Evolutionary conservation across 177 flowering plant genomes (phyloP).

Genomic region (Telopea speciosissima): DNA sequence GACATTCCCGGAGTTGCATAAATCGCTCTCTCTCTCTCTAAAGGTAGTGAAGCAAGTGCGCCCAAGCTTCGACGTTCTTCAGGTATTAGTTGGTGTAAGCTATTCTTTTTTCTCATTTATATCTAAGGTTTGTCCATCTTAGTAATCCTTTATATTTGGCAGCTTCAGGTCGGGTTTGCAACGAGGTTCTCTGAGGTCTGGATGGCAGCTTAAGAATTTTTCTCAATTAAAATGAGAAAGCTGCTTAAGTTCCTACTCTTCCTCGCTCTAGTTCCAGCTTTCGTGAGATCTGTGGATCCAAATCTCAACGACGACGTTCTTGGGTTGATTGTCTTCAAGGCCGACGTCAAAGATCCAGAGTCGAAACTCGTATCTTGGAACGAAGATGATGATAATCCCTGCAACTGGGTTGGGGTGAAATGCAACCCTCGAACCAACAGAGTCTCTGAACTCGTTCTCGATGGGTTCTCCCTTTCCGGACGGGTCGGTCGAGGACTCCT

Average conservation of each 20-base stretch:
- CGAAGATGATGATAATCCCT: constrained; percentile 59
- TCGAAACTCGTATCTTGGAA: constrained; percentile 55
- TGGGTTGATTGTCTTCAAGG: constrained; percentile 71
- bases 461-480: constrained; percentile 62
- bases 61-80: no score
- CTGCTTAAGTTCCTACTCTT: constrained; percentile 11
- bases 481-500: constrained; percentile 56
- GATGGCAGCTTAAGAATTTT: constrained; percentile 2
- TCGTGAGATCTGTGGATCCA: constrained; percentile 38
- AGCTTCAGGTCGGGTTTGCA: neutral
- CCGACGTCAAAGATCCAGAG: constrained; percentile 55
- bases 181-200: constrained; percentile 4
- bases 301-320: constrained; percentile 64
- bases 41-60: neutral
- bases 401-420: constrained; percentile 58
- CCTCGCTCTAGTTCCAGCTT: constrained; percentile 17
- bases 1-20: no score
- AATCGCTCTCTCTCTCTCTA: neutral
- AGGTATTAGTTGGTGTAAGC: neutral
- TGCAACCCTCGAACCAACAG: constrained; percentile 61
- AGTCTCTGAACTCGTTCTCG: constrained; percentile 58
- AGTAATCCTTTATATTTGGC: neutral
- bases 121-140: neutral
- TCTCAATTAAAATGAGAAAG: constrained; percentile 14
- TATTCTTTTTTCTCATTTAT: neutral